A percentile compares a stretch with the other conserved stretches of the same genome.
phyloP scores from a whole-genome alignment of 805 yeast genomes.

The Candida suzukii region DNA sequence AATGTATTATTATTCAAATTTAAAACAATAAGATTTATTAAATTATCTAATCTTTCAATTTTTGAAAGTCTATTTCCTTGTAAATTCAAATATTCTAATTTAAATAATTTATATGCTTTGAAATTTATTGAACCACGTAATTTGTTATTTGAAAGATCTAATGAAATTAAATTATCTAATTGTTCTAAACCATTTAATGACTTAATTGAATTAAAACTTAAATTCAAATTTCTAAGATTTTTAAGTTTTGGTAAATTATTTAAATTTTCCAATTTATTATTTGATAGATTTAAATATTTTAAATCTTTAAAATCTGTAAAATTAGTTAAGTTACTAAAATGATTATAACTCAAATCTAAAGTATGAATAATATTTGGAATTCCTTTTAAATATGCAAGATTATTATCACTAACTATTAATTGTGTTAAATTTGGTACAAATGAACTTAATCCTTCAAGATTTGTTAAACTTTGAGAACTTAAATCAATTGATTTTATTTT shows the following conservation, averaged over 20 bases:
- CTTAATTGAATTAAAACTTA: conserved; percentile 29
- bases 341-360: conserved; percentile 32
- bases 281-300: conserved; percentile 33
- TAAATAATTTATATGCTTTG: conserved; percentile 24
- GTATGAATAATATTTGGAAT: conserved; percentile 33
- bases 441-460: conserved; percentile 34
- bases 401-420: conserved; percentile 36
- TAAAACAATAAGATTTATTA: conserved; percentile 30
- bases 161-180: conserved; percentile 31
- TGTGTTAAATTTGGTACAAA: conserved; percentile 37
- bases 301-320: conserved; percentile 32
- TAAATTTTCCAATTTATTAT: conserved; percentile 30
- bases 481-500: conserved; percentile 30
- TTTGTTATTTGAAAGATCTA: conserved; percentile 36
- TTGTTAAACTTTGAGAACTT: conserved; percentile 27
- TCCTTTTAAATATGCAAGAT: conserved; percentile 36
- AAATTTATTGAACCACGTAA: conserved; percentile 34
- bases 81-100: conserved; percentile 36
- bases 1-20: conserved; percentile 37
- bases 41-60: conserved; percentile 28
- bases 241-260: conserved; percentile 29
- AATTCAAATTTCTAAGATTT: conserved; percentile 35
- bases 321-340: conserved; percentile 32
- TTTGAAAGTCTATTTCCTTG: conserved; percentile 32
- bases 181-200: conserved; percentile 29